These are phyloP conservation scores for Suillus clintonianus DNA, from an alignment of 768 basidiomycete genomes.

Conservation along the genomic window DNA sequence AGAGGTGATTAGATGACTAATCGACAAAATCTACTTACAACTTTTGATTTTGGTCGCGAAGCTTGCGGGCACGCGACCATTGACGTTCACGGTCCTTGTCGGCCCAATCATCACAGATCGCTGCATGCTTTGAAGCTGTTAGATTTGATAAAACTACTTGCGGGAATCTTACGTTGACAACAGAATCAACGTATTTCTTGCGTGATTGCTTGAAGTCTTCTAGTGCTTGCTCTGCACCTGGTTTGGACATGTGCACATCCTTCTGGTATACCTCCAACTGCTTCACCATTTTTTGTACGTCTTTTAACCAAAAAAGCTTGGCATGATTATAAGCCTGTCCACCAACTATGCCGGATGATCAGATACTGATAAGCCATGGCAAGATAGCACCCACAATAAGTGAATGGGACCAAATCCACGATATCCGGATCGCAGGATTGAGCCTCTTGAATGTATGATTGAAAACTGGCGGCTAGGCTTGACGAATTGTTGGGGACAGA, in stretches of 20 bases:
- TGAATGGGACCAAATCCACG: conserved; percentile 33
- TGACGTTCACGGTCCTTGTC: neutral
- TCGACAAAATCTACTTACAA: neutral
- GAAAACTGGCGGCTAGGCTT: conserved; percentile 12
- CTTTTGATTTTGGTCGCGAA: neutral
- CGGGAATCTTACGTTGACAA: neutral
- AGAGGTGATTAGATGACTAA: neutral
- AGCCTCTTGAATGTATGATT: conserved; percentile 23
- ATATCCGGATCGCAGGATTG: conserved; percentile 23
- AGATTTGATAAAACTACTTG: neutral
- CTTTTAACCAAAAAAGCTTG: conserved; percentile 35
- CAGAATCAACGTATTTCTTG: conserved; percentile 8
- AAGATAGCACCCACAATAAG: conserved; percentile 23
- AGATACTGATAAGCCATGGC: neutral
- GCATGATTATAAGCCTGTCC: conserved; percentile 29
- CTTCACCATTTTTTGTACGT: conserved; percentile 26
- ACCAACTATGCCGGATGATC: conserved; percentile 21
- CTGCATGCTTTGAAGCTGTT: neutral
- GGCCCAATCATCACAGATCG: neutral
- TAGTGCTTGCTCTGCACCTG: conserved; percentile 26
- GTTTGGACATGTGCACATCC: conserved; percentile 18
- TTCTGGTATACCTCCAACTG: conserved; percentile 17
- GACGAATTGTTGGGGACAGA: conserved; percentile 19
- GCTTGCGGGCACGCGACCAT: neutral
- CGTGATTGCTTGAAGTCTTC: conserved; percentile 25